A percentile compares a stretch with the other conserved stretches of the same genome.
Conservation (phyloP, 2,329 filamentous ascomycete species). For the Sclerotinia nivalis region DNA sequence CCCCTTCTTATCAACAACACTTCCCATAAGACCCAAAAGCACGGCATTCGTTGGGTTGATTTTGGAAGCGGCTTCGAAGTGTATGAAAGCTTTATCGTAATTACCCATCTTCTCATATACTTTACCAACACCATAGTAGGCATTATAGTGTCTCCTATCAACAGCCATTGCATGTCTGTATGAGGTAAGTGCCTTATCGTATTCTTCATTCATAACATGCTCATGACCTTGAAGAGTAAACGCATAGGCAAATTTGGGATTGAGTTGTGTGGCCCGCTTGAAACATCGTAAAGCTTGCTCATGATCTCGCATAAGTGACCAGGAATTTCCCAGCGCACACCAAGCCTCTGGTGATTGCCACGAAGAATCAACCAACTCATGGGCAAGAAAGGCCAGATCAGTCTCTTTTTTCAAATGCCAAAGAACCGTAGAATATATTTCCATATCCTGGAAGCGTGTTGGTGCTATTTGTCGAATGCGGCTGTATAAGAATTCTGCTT, state of each 20-base stretch:
- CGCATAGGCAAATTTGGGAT: constrained; percentile 89
- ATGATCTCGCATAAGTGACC: constrained; percentile 87
- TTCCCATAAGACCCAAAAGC: constrained; percentile 87
- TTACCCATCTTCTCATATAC: constrained; percentile 91
- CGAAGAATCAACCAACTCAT: constrained; percentile 82
- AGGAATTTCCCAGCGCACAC: constrained; percentile 94
- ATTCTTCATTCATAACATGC: constrained; percentile 93
- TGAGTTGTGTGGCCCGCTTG: constrained; percentile 86
- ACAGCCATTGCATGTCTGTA: constrained; percentile 85
- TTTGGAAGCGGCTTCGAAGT: constrained; percentile 82
- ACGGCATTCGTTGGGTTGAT: constrained; percentile 96
- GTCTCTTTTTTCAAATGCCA: constrained; percentile 95
- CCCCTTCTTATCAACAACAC: constrained; percentile 85
- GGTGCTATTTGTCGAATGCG: constrained; percentile 78
- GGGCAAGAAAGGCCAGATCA: constrained; percentile 86
- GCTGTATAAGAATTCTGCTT: constrained; percentile 84
- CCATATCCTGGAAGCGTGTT: constrained; percentile 88
- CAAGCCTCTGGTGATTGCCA: constrained; percentile 92
- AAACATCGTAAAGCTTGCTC: constrained; percentile 95
- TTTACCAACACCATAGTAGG: constrained; percentile 86
- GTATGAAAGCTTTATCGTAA: constrained; percentile 85
- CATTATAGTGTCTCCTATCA: constrained; percentile 91
- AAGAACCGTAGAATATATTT: constrained; percentile 97
- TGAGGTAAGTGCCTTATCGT: constrained; percentile 85
- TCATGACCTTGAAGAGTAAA: constrained; percentile 96